Percentiles rank a stretch among this genome's conserved stretches.
These are phyloP conservation scores for Haplosporangium sp. DNA, from an alignment of 371 early-diverging fungal species.

Conservation along the genomic window DNA sequence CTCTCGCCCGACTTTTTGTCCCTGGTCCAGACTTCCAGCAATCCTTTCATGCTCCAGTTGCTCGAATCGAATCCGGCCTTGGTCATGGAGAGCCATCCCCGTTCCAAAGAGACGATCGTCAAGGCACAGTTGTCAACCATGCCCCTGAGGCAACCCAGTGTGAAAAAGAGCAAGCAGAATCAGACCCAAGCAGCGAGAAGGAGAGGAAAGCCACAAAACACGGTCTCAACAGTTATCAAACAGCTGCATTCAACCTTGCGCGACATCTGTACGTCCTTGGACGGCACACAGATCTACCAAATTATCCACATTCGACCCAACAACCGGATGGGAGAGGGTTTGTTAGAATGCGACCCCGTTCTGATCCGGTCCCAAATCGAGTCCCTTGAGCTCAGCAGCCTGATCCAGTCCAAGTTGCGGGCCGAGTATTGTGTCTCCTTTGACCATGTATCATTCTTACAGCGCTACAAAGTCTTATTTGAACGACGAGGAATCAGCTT, in stretches of 20 bases:
- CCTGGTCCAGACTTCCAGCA: conserved; percentile 82
- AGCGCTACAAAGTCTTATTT: conserved; percentile 38
- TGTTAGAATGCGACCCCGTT: conserved; percentile 48
- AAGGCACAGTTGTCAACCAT: conserved; percentile 69
- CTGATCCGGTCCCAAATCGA: conserved; percentile 49
- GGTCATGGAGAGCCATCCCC: conserved; percentile 69
- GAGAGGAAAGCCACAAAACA: conserved; percentile 27
- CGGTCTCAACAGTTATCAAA: conserved; percentile 75
- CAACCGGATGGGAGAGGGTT: conserved; percentile 63
- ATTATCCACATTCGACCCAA: conserved; percentile 86
- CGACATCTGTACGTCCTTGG: conserved; percentile 76
- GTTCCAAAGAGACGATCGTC: conserved; percentile 68
- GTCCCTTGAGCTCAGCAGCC: conserved; percentile 18
- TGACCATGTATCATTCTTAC: conserved; percentile 40
- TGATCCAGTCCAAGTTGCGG: conserved; percentile 33
- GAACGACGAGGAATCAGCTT: conserved; percentile 20
- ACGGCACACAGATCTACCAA: conserved; percentile 86
- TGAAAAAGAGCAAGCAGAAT: conserved; percentile 58
- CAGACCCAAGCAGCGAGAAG: conserved; percentile 37
- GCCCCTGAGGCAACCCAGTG: conserved; percentile 67
- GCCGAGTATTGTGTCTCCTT: conserved; percentile 47
- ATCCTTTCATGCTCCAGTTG: conserved; percentile 68
- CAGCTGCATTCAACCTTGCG: conserved; percentile 77
- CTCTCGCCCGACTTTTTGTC: conserved; percentile 87
- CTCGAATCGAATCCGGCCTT: conserved; percentile 66